phyloP scores from a whole-genome alignment of 2,329 filamentous ascomycete genomes.

The Phialocephala subalpina region DNA sequence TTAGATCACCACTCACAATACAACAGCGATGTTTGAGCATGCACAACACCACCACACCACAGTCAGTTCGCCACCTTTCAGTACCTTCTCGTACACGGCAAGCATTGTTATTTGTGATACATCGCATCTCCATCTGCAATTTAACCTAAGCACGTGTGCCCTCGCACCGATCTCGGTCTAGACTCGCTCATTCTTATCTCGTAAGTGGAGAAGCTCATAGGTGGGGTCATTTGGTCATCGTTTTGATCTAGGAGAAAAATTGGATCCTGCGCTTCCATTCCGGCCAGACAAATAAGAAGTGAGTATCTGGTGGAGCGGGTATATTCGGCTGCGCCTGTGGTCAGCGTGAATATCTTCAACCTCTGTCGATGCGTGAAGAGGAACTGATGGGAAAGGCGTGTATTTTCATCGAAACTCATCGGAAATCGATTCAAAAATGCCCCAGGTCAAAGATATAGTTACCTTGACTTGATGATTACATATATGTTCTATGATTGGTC shows the following conservation, averaged over 20 bases:
- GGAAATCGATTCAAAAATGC: neutral
- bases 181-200: conserved; percentile 23
- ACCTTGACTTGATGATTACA: neutral
- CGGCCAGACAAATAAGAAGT: conserved; percentile 11
- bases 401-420: neutral
- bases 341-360: neutral
- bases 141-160: neutral
- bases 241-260: conserved; percentile 14
- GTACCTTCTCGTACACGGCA: neutral
- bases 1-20: too few relatives aligned
- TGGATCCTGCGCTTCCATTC: too few relatives aligned
- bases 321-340: conserved; percentile 5
- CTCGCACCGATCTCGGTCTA: conserved; percentile 8
- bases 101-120: neutral
- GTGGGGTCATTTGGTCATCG: conserved; percentile 1
- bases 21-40: neutral
- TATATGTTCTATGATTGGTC: neutral
- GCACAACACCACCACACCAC: neutral
- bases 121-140: neutral
- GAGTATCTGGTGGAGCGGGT: conserved; percentile 4
- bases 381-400: neutral
- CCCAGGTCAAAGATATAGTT: neutral
- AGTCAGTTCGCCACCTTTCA: neutral
- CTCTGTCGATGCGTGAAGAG: neutral
- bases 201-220: conserved; percentile 12